Evolutionary conservation across 805 yeast species (phyloP), one percentile per base, ranked within the genome.

Genomic region (Maudiozyma bulderi): DNA sequence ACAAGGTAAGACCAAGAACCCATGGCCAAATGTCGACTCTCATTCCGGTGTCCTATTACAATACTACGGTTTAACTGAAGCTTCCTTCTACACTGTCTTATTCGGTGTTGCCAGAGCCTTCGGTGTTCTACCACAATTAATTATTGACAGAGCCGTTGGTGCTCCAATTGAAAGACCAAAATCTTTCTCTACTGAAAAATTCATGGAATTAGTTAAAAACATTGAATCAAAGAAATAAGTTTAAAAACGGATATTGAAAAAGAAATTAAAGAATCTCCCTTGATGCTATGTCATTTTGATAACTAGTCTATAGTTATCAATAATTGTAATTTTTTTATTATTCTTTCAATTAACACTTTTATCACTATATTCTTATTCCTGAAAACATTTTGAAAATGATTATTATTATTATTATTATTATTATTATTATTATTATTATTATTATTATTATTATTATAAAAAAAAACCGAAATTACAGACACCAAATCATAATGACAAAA

Each of bases 111-210:
- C 91, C 46, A 83, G 95, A 72, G 90, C 93, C 45, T 76, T 85
- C 52, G 95, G 95, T 75, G 90, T 84, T 49, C 74, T 85, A 63
- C 89, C 93, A 54, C 93, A 86, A 74, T 74, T 84, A 71, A 84
- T 85, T 71, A 80, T 82, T 63, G 93, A 85, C 74, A 80, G 95
- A 69, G 90, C 89, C 59, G 72, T 81, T 53, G 93, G 93, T 64
- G 68, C 78, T 58, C 82, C 95, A 60, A 83, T 85, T 65, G 95
- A 85, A 75, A 84, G 95, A 75, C 93, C 93, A 73, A 85, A 85
- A 74, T 82, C 95, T 54, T 86, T 88, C 87, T 86, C 95, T 53
- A 87, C 96, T 57, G 91, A 87, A 73, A 88, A 88, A 74, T 86
- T 84, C 77, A 82, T 80, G 66, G 88, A 86, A 76, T 73, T 87